Base-by-base conservation (phyloP, 345 rosid species). In the Nasturtium officinale region DNA sequence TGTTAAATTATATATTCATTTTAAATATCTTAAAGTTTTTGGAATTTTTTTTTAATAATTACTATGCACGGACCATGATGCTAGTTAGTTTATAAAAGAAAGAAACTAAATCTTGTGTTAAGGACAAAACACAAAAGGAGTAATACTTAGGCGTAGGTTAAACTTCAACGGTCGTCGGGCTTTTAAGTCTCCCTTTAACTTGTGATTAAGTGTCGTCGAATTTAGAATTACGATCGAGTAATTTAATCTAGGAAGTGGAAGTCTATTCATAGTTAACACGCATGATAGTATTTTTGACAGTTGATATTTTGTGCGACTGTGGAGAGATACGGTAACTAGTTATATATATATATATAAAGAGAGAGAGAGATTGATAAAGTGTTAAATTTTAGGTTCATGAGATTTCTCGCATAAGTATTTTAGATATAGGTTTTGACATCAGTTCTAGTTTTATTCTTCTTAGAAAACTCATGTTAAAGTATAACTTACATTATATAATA, bases 101-200 rank as follows among this genome's bases (percentile, higher is more conserved):
- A 42, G 6, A 25, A 23, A n/a, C 6, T 63, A 55, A 68, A 51
- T 20, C 68, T 68, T 75, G 57, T 48, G 74, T 42, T 64, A 18
- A 29, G 3, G 60, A 50, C 74, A 61, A 47, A 29, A 13, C 47
- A 21, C 48, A 54, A 61, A 54, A 69, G 50, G 30, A 69, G 50
- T 53, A 30, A 4, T 61, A 54, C 74, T 69, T 61, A 55, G 60
- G 32, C 51, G 79, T 69, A 53, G 25, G 75, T 61, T 76, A 17
- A 69, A 68, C 74, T 67, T 61, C n/a, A 68, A 60, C 40, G 43
- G 65, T 54, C 64, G 54, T 58, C 30, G 60, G 30, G 29, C 79
- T 76, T 76, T 61, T 37, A 76, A 69, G 79, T 33, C 62, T 76
- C 64, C 28, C 70, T 75, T 75, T n/a, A 60, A 60, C 74, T 75